Percentiles rank a stretch among this genome's conserved stretches.
Evolutionary conservation across 176 grass and related monocot genomes (phyloP).

Genomic region (sorghum (Sorghum bicolor)): Sorghum_bicolor_NCBIv3 NC_012873.2:2346501-2347000

Average conservation of each 20-base stretch:
- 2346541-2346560: slow-evolving; percentile 42
- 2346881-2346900: slow-evolving; percentile 52
- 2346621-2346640: slow-evolving; percentile 51
- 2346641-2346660: no score
- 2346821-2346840: no score
- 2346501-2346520: slow-evolving; percentile 64
- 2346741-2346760: no score
- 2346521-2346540: slow-evolving; percentile 63
- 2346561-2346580: slow-evolving; percentile 69
- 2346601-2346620: slow-evolving; percentile 72
- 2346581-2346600: slow-evolving; percentile 52
- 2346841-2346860: no score
- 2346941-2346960: no score
- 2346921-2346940: neutral
- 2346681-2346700: slow-evolving; percentile 60
- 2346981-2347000: no score
- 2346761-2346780: no score
- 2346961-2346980: no score
- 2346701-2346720: slow-evolving; percentile 36
- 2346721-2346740: no score
- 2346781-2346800: no score
- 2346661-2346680: neutral
- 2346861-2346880: slow-evolving; percentile 30
- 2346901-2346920: slow-evolving; percentile 44
- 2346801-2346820: no score